Base-by-base conservation (phyloP, 129 eudicot genomes). In the Solidago caesia region DNA sequence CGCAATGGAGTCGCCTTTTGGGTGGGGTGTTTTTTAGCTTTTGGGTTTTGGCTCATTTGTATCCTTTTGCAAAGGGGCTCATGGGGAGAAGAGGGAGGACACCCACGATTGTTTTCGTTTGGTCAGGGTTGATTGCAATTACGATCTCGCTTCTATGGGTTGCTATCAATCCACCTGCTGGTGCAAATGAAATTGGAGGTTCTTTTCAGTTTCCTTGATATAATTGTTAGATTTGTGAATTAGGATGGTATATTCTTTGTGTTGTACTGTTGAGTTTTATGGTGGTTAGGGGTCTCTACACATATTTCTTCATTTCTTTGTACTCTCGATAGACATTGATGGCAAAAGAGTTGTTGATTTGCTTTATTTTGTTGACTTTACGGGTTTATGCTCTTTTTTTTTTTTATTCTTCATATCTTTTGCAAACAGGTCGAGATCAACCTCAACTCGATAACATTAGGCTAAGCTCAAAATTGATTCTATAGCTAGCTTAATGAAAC, bases 1-100 rank as follows among this genome's bases (percentile, higher is more conserved):
- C 89, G 46, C 85, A 87, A 44, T 87, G 92, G 92, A 87, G 92
- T 44, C 89, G 85, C 6, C 51, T 87, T 73, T 51, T 87, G 48
- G 92, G 92, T 0, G 92, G 92, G 21, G 92, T 87, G 33, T 87
- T 87, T 56, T 87, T 87, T 56, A 87, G 92, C 75, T 84, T 87
- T 57, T 87, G 92, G 92, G 92, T 87, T 13, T 74, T 87, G 85
- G 89, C 89, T 39, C 92, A 87, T 74, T 49, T 87, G 48, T 87
- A 82, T 71, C 92, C 92, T 0, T 87, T 87, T 21, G 92, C 92
- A 0, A 87, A 87, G 49, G 92, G 92, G 66, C 77, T 87, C 0
- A 87, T 87, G 89, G 92, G 92, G 49, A 82, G 89, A 75, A 74
- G 92, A 73, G 92, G 92, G n/a, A 80, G 89, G 74, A 87, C 89